A percentile compares a stretch with the other conserved stretches of the same genome.
phyloP scores from a whole-genome alignment of 768 basidiomycete species.

The Serendipita sp. region DNA sequence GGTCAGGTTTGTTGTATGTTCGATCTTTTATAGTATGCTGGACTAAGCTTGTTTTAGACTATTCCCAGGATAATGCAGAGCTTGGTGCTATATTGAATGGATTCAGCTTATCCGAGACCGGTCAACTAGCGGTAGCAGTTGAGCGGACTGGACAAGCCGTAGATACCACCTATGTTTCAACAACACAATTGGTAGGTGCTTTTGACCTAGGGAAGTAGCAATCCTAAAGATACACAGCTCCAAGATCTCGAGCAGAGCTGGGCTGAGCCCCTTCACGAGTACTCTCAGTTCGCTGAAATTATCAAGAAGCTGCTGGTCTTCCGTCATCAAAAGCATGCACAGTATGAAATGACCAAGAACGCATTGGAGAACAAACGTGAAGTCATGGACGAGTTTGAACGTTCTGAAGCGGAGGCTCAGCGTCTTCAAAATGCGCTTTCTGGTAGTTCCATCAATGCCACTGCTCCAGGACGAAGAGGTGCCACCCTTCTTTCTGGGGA shows the following conservation, averaged over 20 bases:
- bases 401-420: slow-evolving; percentile 79
- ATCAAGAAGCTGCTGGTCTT: slow-evolving; percentile 90
- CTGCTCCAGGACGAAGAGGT: background rate
- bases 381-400: slow-evolving; percentile 76
- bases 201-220: background rate
- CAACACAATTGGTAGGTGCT: slow-evolving; percentile 60
- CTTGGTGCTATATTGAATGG: slow-evolving; percentile 85
- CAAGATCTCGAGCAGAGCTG: slow-evolving; percentile 90
- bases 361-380: slow-evolving; percentile 69
- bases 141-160: slow-evolving; percentile 96
- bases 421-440: slow-evolving; percentile 78
- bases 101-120: slow-evolving; percentile 76
- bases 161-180: slow-evolving; percentile 85
- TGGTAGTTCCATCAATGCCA: slow-evolving; percentile 27
- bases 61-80: slow-evolving; percentile 75
- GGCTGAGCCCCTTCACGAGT: slow-evolving; percentile 92
- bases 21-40: background rate
- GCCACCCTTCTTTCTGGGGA: background rate
- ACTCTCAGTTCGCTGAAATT: slow-evolving; percentile 83
- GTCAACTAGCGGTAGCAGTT: slow-evolving; percentile 59
- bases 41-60: slow-evolving; percentile 30
- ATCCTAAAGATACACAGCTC: slow-evolving; percentile 30
- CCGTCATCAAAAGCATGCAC: slow-evolving; percentile 95
- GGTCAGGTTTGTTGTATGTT: slow-evolving; percentile 51
- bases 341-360: slow-evolving; percentile 95